Evolutionary conservation across 345 rosid species (phyloP).

Genomic region (Populus tremula): DNA sequence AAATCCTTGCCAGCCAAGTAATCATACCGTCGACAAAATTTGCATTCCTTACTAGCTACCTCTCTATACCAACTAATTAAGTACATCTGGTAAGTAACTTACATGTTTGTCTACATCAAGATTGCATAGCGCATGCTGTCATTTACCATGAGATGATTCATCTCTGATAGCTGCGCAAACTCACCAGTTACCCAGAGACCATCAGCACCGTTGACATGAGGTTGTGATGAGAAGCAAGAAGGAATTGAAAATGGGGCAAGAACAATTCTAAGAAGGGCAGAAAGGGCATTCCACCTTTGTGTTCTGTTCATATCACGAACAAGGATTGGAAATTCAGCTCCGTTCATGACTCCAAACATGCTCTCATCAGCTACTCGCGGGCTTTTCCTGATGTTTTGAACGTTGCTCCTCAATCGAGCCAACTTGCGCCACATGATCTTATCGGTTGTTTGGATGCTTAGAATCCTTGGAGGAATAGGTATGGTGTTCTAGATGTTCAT

Average conservation of each 20-base stretch:
- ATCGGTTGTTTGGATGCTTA: not conserved
- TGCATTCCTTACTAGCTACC: not conserved
- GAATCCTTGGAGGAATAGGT: not conserved
- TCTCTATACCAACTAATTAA: not conserved
- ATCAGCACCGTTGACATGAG: slow-evolving; percentile 59
- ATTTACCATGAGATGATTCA: slow-evolving; percentile 82
- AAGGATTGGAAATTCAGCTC: slow-evolving; percentile 23
- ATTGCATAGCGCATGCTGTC: slow-evolving; percentile 92
- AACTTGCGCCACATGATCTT: slow-evolving; percentile 42
- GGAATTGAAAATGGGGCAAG: slow-evolving; percentile 51
- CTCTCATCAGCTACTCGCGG: slow-evolving; percentile 73
- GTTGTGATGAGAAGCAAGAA: slow-evolving; percentile 66
- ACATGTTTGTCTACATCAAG: slow-evolving; percentile 51
- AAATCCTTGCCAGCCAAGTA: slow-evolving; percentile 21
- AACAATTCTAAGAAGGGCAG: slow-evolving; percentile 37
- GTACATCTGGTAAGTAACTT: too few relatives aligned
- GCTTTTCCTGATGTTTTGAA: slow-evolving; percentile 56
- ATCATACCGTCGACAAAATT: slow-evolving; percentile 12
- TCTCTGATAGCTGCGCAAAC: slow-evolving; percentile 56
- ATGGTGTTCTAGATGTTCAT: not conserved
- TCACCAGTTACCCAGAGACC: slow-evolving; percentile 74
- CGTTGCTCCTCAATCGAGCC: slow-evolving; percentile 37
- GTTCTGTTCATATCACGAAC: slow-evolving; percentile 7
- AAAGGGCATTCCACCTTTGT: slow-evolving; percentile 32
- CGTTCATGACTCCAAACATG: slow-evolving; percentile 32